Conservation (phyloP, 805 yeast species). For the Metschnikowia reukaufii region DNA sequence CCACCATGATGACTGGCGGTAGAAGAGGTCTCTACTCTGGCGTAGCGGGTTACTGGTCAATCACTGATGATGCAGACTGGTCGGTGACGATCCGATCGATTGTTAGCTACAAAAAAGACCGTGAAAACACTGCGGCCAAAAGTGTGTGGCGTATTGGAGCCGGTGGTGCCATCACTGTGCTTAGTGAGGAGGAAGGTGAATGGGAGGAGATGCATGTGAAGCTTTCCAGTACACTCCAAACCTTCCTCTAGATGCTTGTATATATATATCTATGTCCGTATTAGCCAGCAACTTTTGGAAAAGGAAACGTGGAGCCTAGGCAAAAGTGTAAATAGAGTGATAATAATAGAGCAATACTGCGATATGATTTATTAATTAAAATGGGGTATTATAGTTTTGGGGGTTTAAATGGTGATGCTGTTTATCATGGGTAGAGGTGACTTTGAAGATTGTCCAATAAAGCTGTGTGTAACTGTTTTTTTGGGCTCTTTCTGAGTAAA, state of each 20-base stretch:
- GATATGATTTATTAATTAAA: no score
- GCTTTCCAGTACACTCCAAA: conserved; percentile 75
- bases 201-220: conserved; percentile 90
- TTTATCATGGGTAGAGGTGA: no score
- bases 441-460: no score
- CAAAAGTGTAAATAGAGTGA: no score
- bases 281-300: no score
- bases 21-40: conserved; percentile 91
- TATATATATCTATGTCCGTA: background rate
- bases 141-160: conserved; percentile 86
- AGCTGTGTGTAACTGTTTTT: no score
- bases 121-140: conserved; percentile 21
- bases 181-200: conserved; percentile 80
- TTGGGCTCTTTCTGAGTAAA: no score
- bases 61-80: conserved; percentile 89
- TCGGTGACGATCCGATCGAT: conserved; percentile 89
- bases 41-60: conserved; percentile 92
- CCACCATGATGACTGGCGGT: conserved; percentile 31
- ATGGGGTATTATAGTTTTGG: no score
- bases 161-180: conserved; percentile 95
- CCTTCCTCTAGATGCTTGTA: conserved; percentile 41
- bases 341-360: no score
- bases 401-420: no score
- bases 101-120: conserved; percentile 60
- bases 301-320: no score